Base-by-base conservation (phyloP, 2,329 filamentous ascomycete genomes). In the Curvularia lunata region DNA sequence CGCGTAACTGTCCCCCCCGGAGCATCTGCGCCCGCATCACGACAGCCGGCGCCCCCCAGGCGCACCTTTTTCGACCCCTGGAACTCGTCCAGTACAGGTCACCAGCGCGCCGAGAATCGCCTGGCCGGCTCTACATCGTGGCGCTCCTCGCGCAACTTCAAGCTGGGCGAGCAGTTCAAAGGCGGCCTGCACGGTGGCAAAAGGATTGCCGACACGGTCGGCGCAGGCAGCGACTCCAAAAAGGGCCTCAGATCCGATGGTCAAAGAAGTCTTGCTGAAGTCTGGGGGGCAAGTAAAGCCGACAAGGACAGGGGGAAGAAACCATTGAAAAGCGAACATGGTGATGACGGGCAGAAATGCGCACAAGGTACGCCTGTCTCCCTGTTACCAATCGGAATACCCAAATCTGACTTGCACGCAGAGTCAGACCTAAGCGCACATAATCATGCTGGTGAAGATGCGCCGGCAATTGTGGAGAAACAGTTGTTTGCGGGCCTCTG, bases 71-170 rank as follows among this genome's bases (percentile, higher is more conserved):
- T 89, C 68, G 88, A 90, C 74, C 82, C 86, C 5, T 91, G 87
- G 87, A 92, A 92, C 77, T 88, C 87, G 13, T 86, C 87, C 12
- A 87, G 88, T 5, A 88, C 89, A 0, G 91, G 91, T 45, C 91
- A 97, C 74, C 92, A 96, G 77, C 84, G 87, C 40, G 86, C 90
- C 41, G 90, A 94, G 58, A 88, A 86, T 58, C 78, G 80, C 3
- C 82, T 89, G 1, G 84, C 85, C 1, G 84, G 84, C 23, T 84
- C 82, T 66, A 87, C 80, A 63, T 83, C 85, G 71, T 96, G 92
- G 91, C 87, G 91, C 23, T 82, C 87, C 49, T 89, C 86, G 13
- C 85, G 91, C 41, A 85, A 82, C 43, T 76, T 82, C 52, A 95
- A 94, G 77, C 81, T 96, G 38, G 82, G 83, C 46, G 81, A 82